phyloP scores from a whole-genome alignment of 148 eudicot genomes.

The Chenopodium berlandieri region DNA sequence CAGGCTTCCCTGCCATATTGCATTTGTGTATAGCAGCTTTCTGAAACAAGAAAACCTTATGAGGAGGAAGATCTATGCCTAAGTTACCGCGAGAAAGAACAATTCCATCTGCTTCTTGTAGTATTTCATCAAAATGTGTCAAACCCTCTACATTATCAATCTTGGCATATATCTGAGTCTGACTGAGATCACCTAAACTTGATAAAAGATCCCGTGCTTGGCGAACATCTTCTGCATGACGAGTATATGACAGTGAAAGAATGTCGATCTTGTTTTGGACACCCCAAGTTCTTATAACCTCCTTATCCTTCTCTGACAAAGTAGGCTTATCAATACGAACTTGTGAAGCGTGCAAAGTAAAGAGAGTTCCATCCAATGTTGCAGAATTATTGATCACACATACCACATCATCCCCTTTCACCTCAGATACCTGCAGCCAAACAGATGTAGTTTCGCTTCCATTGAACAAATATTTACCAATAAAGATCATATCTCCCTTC shows the following conservation, averaged over 20 bases:
- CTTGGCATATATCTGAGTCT: constrained; percentile 89
- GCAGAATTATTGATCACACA: constrained; percentile 87
- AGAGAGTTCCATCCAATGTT: constrained; percentile 69
- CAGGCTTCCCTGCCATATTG: constrained; percentile 96
- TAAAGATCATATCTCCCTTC: constrained; percentile 89
- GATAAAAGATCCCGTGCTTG: constrained; percentile 76
- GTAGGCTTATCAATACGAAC: constrained; percentile 86
- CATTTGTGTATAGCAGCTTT: constrained; percentile 93
- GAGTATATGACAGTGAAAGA: constrained; percentile 80
- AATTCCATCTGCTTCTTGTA: constrained; percentile 94
- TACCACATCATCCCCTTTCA: constrained; percentile 71
- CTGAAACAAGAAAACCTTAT: constrained; percentile 97
- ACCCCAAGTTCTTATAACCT: constrained; percentile 92
- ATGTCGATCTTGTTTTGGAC: constrained; percentile 86
- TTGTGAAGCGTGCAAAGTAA: constrained; percentile 88
- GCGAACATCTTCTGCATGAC: constrained; percentile 96
- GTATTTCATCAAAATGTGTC: constrained; percentile 90
- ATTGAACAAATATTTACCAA: constrained; percentile 93
- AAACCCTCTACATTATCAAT: constrained; percentile 93
- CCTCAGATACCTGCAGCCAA: constrained; percentile 90
- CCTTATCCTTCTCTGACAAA: constrained; percentile 75
- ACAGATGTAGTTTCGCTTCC: constrained; percentile 98
- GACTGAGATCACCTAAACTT: constrained; percentile 74
- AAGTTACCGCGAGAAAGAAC: constrained; percentile 97
- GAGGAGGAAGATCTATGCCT: constrained; percentile 96